These are phyloP conservation scores for Lenzites betulinus DNA, from an alignment of 768 basidiomycete species.

Conservation along the genomic window DNA sequence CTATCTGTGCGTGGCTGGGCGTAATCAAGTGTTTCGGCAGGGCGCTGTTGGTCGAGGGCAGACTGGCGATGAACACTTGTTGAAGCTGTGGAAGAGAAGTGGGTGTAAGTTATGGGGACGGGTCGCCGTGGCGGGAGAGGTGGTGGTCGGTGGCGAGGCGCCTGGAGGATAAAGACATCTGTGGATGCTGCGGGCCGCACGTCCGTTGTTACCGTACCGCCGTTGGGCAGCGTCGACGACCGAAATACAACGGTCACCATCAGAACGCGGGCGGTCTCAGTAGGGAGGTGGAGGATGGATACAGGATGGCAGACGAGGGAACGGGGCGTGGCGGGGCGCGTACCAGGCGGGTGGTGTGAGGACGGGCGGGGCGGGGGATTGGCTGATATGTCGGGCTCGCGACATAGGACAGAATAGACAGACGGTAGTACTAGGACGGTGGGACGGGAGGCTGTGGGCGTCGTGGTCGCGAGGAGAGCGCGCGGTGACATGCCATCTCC, in stretches of 20 bases:
- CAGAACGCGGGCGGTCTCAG: conserved; percentile 16
- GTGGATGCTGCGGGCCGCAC: conserved; percentile 16
- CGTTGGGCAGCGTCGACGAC: neutral
- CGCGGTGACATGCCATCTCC: conserved; percentile 2
- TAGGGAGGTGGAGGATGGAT: conserved; percentile 4
- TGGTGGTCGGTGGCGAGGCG: conserved; percentile 7
- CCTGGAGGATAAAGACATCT: neutral
- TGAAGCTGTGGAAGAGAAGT: neutral
- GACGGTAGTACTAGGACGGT: neutral
- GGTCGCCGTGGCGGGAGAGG: neutral
- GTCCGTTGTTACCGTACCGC: conserved; percentile 16
- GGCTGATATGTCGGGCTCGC: conserved; percentile 6
- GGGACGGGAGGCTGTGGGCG: neutral
- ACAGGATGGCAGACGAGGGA: conserved; percentile 5
- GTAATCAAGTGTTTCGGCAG: neutral
- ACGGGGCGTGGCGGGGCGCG: neutral
- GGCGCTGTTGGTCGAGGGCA: conserved; percentile 1
- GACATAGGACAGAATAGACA: conserved; percentile 4
- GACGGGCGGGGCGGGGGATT: neutral
- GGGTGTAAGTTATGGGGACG: neutral
- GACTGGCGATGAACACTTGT: neutral
- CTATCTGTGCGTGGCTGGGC: neutral
- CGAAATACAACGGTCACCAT: conserved; percentile 14
- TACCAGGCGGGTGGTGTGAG: conserved; percentile 11
- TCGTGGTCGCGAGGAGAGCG: neutral